These are phyloP conservation scores for Aspergillus funiculosus DNA, from an alignment of 495 filamentous ascomycete genomes.

Conservation along the genomic window DNA sequence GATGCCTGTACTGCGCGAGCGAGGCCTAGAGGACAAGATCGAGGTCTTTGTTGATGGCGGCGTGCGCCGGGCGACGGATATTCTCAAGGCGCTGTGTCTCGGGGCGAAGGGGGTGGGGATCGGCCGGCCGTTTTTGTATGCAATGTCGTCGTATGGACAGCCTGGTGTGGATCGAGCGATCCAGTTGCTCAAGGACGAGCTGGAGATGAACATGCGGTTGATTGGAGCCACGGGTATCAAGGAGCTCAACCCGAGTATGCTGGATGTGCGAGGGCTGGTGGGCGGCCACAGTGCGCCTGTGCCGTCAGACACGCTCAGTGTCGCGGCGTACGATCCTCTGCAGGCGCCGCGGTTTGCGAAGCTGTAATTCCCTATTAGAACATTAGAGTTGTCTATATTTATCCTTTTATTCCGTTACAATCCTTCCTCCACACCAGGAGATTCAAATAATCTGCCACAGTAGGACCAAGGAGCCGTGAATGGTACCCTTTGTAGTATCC, in stretches of 20 bases:
- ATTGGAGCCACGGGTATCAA: conserved; percentile 70
- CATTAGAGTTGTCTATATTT: too few species aligned
- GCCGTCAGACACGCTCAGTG: conserved; percentile 63
- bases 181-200: conserved; percentile 93
- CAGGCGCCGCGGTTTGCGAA: conserved; percentile 53
- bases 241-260: conserved; percentile 69
- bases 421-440: too few species aligned
- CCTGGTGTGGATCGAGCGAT: conserved; percentile 86
- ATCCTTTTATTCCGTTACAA: too few species aligned
- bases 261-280: conserved; percentile 67
- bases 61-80: conserved; percentile 83
- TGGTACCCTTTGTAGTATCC: too few species aligned
- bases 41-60: conserved; percentile 93
- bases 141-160: conserved; percentile 89
- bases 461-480: too few species aligned
- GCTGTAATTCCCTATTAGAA: conserved; percentile 38
- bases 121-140: conserved; percentile 89
- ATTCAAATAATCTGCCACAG: too few species aligned
- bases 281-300: conserved; percentile 61
- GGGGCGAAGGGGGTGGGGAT: conserved; percentile 93
- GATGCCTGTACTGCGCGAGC: conserved; percentile 83
- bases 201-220: conserved; percentile 98
- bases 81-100: conserved; percentile 90
- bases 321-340: conserved; percentile 61
- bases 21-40: conserved; percentile 74